Evolutionary conservation across 495 filamentous ascomycete genomes (phyloP).

Genomic region (Schizothecium vesticola): DNA sequence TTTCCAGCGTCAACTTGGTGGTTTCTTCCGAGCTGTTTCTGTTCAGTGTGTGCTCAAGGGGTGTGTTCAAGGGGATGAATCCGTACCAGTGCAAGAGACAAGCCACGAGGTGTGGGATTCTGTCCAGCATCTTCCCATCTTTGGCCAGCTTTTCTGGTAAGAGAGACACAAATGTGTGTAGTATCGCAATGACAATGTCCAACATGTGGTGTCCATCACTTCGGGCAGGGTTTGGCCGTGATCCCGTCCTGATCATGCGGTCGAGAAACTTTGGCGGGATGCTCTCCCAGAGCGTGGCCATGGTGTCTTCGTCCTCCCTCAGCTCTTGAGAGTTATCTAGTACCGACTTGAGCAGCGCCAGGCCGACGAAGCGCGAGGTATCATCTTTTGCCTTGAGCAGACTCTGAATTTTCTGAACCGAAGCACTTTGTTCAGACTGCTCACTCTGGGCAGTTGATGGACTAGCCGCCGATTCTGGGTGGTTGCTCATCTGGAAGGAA

Average conservation of each 20-base stretch:
- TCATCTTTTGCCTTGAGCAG: slow-evolving; percentile 55
- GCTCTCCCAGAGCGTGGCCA: slow-evolving; percentile 45
- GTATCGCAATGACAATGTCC: slow-evolving; percentile 53
- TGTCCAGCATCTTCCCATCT: slow-evolving; percentile 40
- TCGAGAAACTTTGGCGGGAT: slow-evolving; percentile 56
- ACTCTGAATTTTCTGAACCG: slow-evolving; percentile 37
- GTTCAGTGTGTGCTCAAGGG: slow-evolving; percentile 17
- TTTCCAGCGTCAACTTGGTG: slow-evolving; percentile 46
- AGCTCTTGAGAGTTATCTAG: slow-evolving; percentile 50
- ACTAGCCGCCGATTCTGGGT: background rate
- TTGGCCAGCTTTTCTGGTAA: slow-evolving; percentile 40
- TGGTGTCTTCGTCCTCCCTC: slow-evolving; percentile 31
- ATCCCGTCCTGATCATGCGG: slow-evolving; percentile 50
- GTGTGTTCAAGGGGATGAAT: background rate
- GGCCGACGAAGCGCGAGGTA: slow-evolving; percentile 59
- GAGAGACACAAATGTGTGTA: slow-evolving; percentile 53
- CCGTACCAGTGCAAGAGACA: slow-evolving; percentile 49
- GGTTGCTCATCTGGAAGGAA: background rate
- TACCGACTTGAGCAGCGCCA: slow-evolving; percentile 56
- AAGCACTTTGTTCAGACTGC: slow-evolving; percentile 9
- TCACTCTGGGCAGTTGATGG: background rate
- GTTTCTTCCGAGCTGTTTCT: slow-evolving; percentile 45
- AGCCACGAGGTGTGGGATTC: slow-evolving; percentile 46
- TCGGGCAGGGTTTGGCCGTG: slow-evolving; percentile 6
- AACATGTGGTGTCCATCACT: slow-evolving; percentile 49